Base-by-base conservation (phyloP, 2,329 filamentous ascomycete genomes). In the Pseudogymnoascus sp. region DNA sequence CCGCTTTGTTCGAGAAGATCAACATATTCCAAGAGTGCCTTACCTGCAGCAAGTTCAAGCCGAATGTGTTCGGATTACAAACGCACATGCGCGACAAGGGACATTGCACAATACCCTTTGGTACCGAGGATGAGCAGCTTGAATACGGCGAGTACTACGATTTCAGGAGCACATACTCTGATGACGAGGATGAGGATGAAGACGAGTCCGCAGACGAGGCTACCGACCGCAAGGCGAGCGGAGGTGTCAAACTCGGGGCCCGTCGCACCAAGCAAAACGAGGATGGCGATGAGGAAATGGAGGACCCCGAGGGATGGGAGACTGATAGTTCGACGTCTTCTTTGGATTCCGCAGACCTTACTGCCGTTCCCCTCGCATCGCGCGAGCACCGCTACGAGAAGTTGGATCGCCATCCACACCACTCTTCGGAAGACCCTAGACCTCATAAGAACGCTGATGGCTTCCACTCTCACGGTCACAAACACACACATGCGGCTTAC, bases 71-170 rank as follows among this genome's bases (percentile, higher is more conserved):
- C 62, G 93, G 90, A 15, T 85, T 92, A 27, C 92, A 97, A 72
- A 97, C 92, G 0, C 94, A 99, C 74, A 99, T 99, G 94, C 87
- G 91, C 48, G 94, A 99, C 73, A 93, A 92, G 72, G 89, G 91
- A 0, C 94, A 99, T 76, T 97, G 93, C 82, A 96, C 92, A 83
- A 95, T 99, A 68, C 92, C 91, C 0, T 99, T 93, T 74, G 86
- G 87, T 60, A 88, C 87, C 0, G 90, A 97, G 72, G 87, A 89
- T 36, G 92, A 97, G 71, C 91, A 97, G 77, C 82, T 97, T 31
- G 91, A 95, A 62, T 90, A 99, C 70, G 94, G 94, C 62, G 90
- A 97, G 67, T 97, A 90, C 74, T 99, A 99, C 75, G 94, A 99
- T 72, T 99, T 99, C 81, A 84, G 90, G 67, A 90, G 89, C 76